Evolutionary conservation across 2,329 filamentous ascomycete species (phyloP).

Genomic region (Zymoseptoria pseudotritici): DNA sequence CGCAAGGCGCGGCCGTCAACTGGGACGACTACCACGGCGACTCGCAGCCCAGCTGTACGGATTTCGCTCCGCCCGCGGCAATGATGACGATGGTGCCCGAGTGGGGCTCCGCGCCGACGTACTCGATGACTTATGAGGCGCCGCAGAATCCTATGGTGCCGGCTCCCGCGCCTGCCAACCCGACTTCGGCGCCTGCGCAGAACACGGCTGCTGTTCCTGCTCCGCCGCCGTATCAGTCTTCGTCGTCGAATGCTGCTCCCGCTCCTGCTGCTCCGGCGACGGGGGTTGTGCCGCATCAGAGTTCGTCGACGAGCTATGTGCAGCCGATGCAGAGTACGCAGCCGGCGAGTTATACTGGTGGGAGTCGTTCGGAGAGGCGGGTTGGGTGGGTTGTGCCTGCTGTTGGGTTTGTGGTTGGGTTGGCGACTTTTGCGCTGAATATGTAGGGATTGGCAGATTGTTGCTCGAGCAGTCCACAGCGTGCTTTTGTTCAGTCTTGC

Average conservation of each 20-base stretch:
- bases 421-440: background rate
- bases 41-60: background rate
- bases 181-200: background rate
- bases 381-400: background rate
- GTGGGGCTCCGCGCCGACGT: background rate
- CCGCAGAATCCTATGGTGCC: background rate
- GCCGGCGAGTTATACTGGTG: background rate
- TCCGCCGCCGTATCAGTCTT: background rate
- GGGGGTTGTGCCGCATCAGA: no score
- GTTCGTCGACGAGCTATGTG: background rate
- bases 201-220: no score
- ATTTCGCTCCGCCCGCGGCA: slow-evolving; percentile 5
- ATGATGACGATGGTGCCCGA: slow-evolving; percentile 5
- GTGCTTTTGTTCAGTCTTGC: background rate
- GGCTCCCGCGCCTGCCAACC: background rate
- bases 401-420: background rate
- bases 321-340: background rate
- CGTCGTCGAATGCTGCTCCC: background rate
- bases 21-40: background rate
- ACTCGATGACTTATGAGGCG: background rate
- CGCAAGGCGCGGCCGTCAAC: background rate
- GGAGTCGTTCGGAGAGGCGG: background rate
- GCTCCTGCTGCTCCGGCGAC: no score
- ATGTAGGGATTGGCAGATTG: background rate
- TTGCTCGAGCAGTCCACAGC: background rate